Conservation (phyloP, 2,329 filamentous ascomycete genomes). For the Fusarium sp. region DNA sequence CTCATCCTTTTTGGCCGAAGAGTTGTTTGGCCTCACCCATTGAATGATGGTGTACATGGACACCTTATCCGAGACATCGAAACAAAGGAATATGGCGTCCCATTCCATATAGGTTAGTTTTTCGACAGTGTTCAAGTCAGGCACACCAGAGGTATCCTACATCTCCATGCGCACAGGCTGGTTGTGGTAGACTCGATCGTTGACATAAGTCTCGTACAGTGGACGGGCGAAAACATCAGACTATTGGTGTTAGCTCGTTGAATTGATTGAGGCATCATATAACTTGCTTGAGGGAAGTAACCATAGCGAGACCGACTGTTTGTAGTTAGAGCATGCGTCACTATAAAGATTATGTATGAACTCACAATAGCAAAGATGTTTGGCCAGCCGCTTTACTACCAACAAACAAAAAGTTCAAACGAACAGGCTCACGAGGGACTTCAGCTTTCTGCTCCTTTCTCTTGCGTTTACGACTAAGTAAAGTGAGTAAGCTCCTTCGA, state of each 20-base stretch:
- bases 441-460: constrained; percentile 29
- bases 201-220: constrained; percentile 53
- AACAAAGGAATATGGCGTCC: constrained; percentile 56
- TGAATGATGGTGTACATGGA: constrained; percentile 52
- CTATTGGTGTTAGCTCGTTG: constrained; percentile 37
- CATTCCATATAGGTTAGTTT: constrained; percentile 53
- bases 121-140: constrained; percentile 53
- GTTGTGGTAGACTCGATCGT: constrained; percentile 43
- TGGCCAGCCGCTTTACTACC: constrained; percentile 51
- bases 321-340: not conserved
- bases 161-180: constrained; percentile 51
- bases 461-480: constrained; percentile 49
- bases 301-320: constrained; percentile 55
- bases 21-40: constrained; percentile 49
- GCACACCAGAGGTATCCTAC: constrained; percentile 57
- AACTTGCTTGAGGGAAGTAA: constrained; percentile 54
- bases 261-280: fast-evolving
- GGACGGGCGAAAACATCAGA: constrained; percentile 51
- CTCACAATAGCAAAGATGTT: constrained; percentile 56
- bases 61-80: constrained; percentile 53
- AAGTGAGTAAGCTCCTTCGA: constrained; percentile 36
- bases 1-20: fast-evolving
- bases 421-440: constrained; percentile 39
- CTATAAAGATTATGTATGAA: fast-evolving
- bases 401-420: constrained; percentile 55